These are phyloP conservation scores for Neonectria coccinea DNA, from an alignment of 2,329 filamentous ascomycete genomes.

Conservation along the genomic window DNA sequence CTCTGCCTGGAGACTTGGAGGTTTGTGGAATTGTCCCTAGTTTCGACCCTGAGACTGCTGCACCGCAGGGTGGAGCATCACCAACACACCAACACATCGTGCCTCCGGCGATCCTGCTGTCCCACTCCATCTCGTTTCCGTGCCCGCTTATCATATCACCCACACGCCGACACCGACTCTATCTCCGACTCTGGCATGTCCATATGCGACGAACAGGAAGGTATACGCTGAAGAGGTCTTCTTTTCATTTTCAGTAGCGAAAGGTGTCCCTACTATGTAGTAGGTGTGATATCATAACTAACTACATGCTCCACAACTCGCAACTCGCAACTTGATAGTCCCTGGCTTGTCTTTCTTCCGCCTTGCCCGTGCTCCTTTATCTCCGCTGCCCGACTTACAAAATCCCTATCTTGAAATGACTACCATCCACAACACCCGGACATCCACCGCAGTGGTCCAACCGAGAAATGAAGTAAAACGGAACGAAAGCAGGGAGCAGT, in stretches of 20 bases:
- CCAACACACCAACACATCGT: not conserved
- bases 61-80: constrained; percentile 3
- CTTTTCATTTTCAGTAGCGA: constrained; percentile 23
- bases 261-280: constrained; percentile 5
- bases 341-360: constrained; percentile 7
- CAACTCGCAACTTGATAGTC: constrained; percentile 1
- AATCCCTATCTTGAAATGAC: constrained; percentile 6
- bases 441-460: not conserved
- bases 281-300: constrained; percentile 17
- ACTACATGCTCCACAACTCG: constrained; percentile 22
- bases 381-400: constrained; percentile 20
- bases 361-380: constrained; percentile 6
- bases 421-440: not conserved
- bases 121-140: constrained; percentile 1
- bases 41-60: not conserved
- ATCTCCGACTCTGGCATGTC: not conserved
- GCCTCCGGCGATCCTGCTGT: not conserved
- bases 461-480: not conserved
- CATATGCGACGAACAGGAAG: not conserved
- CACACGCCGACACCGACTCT: not conserved
- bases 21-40: not conserved
- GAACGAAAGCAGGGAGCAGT: not conserved
- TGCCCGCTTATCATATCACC: constrained; percentile 4
- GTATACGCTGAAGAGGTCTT: constrained; percentile 16
- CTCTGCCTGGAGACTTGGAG: constrained; percentile 12